phyloP scores from a whole-genome alignment of 2,329 filamentous ascomycete genomes.

The Penicillium sp. region DNA sequence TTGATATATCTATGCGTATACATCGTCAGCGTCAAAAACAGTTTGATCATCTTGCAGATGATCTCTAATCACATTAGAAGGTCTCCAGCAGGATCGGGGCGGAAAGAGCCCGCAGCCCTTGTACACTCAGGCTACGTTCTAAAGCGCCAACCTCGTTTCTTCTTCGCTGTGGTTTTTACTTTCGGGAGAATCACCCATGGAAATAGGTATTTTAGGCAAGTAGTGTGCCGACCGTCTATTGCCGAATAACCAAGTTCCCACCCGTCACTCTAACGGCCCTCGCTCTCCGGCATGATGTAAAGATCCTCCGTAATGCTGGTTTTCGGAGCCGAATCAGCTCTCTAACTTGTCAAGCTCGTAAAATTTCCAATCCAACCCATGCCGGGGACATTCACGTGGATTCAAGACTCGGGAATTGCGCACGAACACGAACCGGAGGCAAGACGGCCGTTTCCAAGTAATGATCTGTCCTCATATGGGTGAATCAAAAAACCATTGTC shows the following conservation, averaged over 20 bases:
- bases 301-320: neutral
- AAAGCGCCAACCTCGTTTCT: neutral
- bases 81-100: neutral
- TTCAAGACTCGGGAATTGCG: neutral
- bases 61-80: no score
- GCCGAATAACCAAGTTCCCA: neutral
- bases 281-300: neutral
- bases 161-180: neutral
- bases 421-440: no score
- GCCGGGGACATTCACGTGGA: no score
- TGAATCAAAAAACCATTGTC: neutral
- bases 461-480: neutral
- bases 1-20: constrained; percentile 41
- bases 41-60: no score
- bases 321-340: neutral
- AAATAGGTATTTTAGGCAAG: neutral
- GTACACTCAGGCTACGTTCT: neutral
- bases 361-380: neutral
- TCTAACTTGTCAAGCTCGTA: neutral
- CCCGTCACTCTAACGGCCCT: neutral
- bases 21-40: neutral
- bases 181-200: neutral
- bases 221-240: neutral
- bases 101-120: no score
- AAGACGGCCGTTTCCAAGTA: neutral